Evolutionary conservation across 2,329 filamentous ascomycete genomes (phyloP), one percentile per base, ranked within the genome.

Genomic region (Hirsutella thompsonii): DNA sequence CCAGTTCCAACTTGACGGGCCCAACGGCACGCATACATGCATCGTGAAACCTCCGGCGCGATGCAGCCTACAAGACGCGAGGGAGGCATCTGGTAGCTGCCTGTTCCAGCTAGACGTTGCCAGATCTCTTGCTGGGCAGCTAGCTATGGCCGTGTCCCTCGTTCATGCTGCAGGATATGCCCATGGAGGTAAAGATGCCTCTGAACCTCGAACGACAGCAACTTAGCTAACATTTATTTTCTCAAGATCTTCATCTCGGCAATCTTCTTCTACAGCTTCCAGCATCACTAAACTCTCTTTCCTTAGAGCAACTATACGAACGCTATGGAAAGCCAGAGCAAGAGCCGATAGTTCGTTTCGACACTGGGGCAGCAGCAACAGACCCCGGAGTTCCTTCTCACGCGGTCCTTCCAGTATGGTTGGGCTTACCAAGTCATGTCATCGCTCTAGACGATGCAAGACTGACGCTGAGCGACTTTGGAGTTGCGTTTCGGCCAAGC

Each of bases 381-480:
- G 48, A 16, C 40, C 48, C 46, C 5, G 52, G 54, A 11, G 52
- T 63, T 36, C 61, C 58, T 29, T 43, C 48, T 1, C 39, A 59
- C 11, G 55, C 41, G 18, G 43, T 60, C 30, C 18, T 47, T 4
- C 53, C 61, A 1, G 47, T 61, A 13, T 64, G 56, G 56, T 48
- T 66, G 6, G 58, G 62, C 1, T 45, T 55, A 44, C 36, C 49
- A 38, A 55, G 55, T 38, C 47, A 62, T 5, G 41, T 56, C 5
- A 28, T 66, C 19, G 36, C 44, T 8, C 49, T 59, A 0, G 1
- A 11, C n/a, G 47, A 55, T 29, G 47, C 54, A 11, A 52, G 42
- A 10, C 35, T 49, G 23, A 8, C 52, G 1, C 47, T 58, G 2
- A 40, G 42, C 9, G 61, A 65, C 39, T 66, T 64, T 50, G 60